Conservation (phyloP, 352 stramenopile genomes). For the Thalassiosira hispida region DNA sequence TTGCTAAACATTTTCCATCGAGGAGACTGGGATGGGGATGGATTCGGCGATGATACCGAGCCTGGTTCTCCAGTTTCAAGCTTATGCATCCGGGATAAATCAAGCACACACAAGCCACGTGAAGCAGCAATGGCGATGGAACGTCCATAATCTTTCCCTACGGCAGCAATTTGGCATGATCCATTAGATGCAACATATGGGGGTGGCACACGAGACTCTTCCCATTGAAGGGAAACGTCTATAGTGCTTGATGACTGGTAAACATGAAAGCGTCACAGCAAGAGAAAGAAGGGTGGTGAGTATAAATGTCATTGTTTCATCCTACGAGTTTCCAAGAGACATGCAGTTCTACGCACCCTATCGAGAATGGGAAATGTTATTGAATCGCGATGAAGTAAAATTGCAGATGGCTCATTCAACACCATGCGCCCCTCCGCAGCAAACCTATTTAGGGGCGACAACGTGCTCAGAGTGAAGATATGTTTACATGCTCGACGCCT, state of each 20-base stretch:
- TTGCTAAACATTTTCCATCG: constrained; percentile 59
- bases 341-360: constrained; percentile 27
- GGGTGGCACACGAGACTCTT: constrained; percentile 44
- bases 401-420: constrained; percentile 37
- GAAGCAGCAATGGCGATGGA: constrained; percentile 50
- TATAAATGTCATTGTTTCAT: not conserved
- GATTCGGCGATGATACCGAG: not conserved
- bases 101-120: constrained; percentile 54
- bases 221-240: constrained; percentile 40
- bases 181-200: constrained; percentile 48
- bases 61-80: constrained; percentile 1
- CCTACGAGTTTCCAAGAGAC: not conserved
- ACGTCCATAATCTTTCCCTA: constrained; percentile 39
- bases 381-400: constrained; percentile 40
- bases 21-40: constrained; percentile 10
- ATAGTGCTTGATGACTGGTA: constrained; percentile 22
- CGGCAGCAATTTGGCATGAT: constrained; percentile 36
- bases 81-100: constrained; percentile 28
- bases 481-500: constrained; percentile 37
- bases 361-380: constrained; percentile 39
- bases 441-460: constrained; percentile 31
- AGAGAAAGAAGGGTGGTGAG: not conserved
- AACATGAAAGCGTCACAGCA: not conserved
- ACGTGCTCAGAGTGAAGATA: constrained; percentile 40
- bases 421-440: constrained; percentile 7